Conservation (phyloP, 1,139 yeast species). For the Blastobotrys ciferrii region DNA sequence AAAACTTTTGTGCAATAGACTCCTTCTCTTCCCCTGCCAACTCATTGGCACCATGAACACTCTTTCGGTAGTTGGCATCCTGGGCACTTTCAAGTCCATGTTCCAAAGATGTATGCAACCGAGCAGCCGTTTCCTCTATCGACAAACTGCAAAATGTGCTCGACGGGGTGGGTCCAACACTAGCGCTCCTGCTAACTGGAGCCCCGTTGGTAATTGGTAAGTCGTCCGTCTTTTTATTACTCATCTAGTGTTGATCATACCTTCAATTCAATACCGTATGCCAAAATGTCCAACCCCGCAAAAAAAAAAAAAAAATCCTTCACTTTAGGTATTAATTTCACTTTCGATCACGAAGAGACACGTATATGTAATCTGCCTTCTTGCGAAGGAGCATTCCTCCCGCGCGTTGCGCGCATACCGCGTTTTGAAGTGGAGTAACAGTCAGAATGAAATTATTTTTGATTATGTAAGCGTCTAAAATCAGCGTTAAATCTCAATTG, state of each 20-base stretch:
- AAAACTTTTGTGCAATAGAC: constrained; percentile 61
- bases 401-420: too few relatives aligned
- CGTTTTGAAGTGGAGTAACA: too few relatives aligned
- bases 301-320: too few relatives aligned
- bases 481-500: too few relatives aligned
- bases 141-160: constrained; percentile 56
- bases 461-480: too few relatives aligned
- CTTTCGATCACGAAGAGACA: too few relatives aligned
- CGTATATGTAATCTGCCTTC: too few relatives aligned
- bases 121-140: constrained; percentile 58
- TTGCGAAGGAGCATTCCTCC: too few relatives aligned
- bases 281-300: too few relatives aligned
- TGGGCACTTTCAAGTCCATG: constrained; percentile 64
- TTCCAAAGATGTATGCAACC: constrained; percentile 57
- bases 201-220: constrained; percentile 1
- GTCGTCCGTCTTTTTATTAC: constrained; percentile 7
- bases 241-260: constrained; percentile 5
- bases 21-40: constrained; percentile 74
- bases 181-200: constrained; percentile 1
- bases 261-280: background rate
- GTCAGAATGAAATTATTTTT: too few relatives aligned
- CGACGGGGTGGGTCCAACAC: constrained; percentile 30
- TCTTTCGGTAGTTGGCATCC: constrained; percentile 68
- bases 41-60: constrained; percentile 76
- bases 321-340: too few relatives aligned